Evolutionary conservation across 495 filamentous ascomycete species (phyloP).

Genomic region (Penicillium malachiteum): DNA sequence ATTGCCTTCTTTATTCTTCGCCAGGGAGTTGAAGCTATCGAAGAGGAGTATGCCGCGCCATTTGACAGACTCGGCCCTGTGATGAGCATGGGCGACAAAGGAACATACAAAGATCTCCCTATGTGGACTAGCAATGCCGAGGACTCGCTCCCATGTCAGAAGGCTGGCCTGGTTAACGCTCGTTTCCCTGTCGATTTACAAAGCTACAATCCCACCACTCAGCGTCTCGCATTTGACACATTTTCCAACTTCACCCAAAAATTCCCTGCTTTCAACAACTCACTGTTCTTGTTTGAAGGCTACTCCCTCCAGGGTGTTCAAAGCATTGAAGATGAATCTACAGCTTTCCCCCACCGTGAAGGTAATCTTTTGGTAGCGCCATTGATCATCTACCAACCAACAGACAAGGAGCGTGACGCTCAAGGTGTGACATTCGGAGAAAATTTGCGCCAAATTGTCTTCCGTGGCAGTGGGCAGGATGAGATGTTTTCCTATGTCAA

Average conservation of each 20-base stretch:
- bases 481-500: slow-evolving; percentile 56
- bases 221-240: slow-evolving; percentile 38
- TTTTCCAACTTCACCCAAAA: slow-evolving; percentile 32
- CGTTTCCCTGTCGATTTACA: slow-evolving; percentile 51
- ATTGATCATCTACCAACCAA: slow-evolving; percentile 38
- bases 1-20: slow-evolving; percentile 54
- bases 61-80: slow-evolving; percentile 48
- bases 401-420: slow-evolving; percentile 22
- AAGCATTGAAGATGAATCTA: slow-evolving; percentile 25
- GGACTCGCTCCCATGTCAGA: slow-evolving; percentile 42
- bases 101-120: slow-evolving; percentile 47
- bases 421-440: slow-evolving; percentile 38
- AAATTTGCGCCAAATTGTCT: slow-evolving; percentile 42
- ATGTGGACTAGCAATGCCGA: slow-evolving; percentile 40
- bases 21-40: slow-evolving; percentile 44
- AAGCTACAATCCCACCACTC: slow-evolving; percentile 44
- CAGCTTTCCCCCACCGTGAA: slow-evolving; percentile 46
- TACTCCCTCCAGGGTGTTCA: slow-evolving; percentile 51
- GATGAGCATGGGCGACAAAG: slow-evolving; percentile 24
- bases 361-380: slow-evolving; percentile 47
- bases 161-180: slow-evolving; percentile 43
- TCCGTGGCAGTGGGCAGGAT: slow-evolving; percentile 31
- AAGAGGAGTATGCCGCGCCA: slow-evolving; percentile 39
- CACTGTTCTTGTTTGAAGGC: slow-evolving; percentile 56
- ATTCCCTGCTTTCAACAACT: slow-evolving; percentile 32